Base-by-base conservation (phyloP, 192 early-diverging fungal genomes). In the Helicostylum pulchrum region DNA sequence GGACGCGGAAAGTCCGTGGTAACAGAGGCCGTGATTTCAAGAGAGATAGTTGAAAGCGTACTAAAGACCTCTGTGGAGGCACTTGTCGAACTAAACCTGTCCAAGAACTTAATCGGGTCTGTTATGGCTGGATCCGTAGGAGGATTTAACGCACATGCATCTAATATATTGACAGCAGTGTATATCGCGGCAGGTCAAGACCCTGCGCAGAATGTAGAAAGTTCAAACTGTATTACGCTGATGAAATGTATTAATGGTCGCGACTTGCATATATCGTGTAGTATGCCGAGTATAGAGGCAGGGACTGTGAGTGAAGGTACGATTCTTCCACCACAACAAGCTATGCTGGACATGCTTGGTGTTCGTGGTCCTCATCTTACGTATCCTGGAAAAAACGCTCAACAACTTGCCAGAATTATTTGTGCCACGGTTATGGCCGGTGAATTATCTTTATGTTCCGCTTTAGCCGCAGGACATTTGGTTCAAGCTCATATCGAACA, bases 121-220 rank as follows among this genome's bases (percentile, higher is more conserved):
- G 93, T 94, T 14, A 97, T 97, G 92, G 93, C 95, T 19, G 95
- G 95, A 11, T 78, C 85, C 3, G 75, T 94, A 46, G 93, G 94
- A 54, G 94, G 94, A 2, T 94, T 94, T 81, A 96, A 96, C 70
- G 93, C 94, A 6, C 94, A 96, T 64, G 92, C 94, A 17, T 93
- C 94, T 65, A 96, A 94, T 68, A 94, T 91, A 57, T 69, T 97
- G 64, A 94, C 94, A 0, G 92, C 94, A 11, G 73, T 97, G 0
- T 97, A 86, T 63, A 54, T 97, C 15, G 94, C 94, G 3, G 94
- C 93, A 23, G 94, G 93, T 31, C 94, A 97, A 77, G 94, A 97
- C 54, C 94, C 94, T 2, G 94, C 94, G 10, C 94, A 97, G 72
- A 97, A 95, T 64, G 94, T 97, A n/a, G 94, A 97, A 67, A 89